Conservation (phyloP, 2,329 filamentous ascomycete genomes). For the Cladosporium sphaerospermum region DNA sequence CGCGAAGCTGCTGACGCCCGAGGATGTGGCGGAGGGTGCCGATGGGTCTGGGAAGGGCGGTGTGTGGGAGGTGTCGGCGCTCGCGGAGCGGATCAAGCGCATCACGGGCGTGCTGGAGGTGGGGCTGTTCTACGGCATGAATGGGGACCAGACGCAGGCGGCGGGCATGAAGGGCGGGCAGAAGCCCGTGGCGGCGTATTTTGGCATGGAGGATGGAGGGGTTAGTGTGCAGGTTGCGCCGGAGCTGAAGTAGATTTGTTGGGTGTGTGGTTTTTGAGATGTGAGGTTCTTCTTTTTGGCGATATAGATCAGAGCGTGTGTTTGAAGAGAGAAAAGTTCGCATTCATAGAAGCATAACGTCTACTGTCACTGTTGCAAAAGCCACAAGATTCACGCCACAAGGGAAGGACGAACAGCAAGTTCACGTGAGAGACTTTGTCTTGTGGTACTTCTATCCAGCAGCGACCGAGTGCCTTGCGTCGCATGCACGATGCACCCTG, state of each 20-base stretch:
- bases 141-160: constrained; percentile 62
- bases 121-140: constrained; percentile 78
- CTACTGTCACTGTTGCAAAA: no score
- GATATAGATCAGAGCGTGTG: no score
- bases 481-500: no score
- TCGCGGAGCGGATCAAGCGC: constrained; percentile 69
- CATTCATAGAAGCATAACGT: no score
- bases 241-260: background rate
- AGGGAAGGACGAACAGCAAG: no score
- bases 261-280: no score
- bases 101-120: constrained; percentile 88
- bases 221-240: constrained; percentile 29
- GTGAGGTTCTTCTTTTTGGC: no score
- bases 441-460: no score
- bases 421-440: no score
- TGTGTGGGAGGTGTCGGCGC: constrained; percentile 70
- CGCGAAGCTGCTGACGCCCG: constrained; percentile 57
- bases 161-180: constrained; percentile 63
- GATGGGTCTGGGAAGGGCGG: constrained; percentile 45
- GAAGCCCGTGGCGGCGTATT: constrained; percentile 90
- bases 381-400: no score
- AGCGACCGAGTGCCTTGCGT: no score
- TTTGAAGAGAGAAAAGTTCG: no score
- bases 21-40: constrained; percentile 44
- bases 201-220: constrained; percentile 67